These are phyloP conservation scores for Fusarium albosuccineum DNA, from an alignment of 2,329 filamentous ascomycete species.

Conservation along the genomic window DNA sequence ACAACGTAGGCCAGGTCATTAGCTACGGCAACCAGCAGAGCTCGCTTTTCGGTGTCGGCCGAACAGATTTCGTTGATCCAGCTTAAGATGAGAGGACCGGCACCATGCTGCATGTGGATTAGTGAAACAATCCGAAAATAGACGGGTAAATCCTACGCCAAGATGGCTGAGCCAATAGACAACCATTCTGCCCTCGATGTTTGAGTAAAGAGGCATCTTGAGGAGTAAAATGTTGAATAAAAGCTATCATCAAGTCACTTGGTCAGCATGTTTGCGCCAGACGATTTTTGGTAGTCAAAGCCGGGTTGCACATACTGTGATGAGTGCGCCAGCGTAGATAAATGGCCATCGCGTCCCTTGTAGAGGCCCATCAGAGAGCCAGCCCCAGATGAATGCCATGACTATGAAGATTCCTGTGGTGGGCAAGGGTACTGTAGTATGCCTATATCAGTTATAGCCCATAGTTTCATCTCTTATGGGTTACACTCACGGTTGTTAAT, in stretches of 20 bases:
- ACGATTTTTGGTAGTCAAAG: not conserved
- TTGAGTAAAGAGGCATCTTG: conserved; percentile 33
- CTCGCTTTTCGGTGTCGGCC: conserved; percentile 39
- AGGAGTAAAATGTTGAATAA: conserved; percentile 24
- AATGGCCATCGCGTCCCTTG: conserved; percentile 35
- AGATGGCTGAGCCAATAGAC: conserved; percentile 42
- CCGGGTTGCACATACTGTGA: not conserved
- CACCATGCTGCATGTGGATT: conserved; percentile 19
- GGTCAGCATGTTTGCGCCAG: too few species aligned
- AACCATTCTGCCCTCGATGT: conserved; percentile 22
- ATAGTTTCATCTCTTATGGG: too few species aligned
- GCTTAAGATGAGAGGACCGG: conserved; percentile 39
- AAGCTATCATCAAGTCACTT: not conserved
- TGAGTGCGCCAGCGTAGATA: conserved; percentile 32
- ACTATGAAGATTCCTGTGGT: conserved; percentile 35
- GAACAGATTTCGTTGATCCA: conserved; percentile 43
- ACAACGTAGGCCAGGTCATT: conserved; percentile 36
- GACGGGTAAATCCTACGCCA: conserved; percentile 26
- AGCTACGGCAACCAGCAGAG: conserved; percentile 26
- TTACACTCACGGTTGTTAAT: conserved; percentile 29
- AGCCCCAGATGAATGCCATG: conserved; percentile 31
- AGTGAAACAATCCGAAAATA: not conserved
- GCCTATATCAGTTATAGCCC: not conserved
- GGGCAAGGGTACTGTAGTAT: conserved; percentile 27
- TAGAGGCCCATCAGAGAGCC: conserved; percentile 36